Evolutionary conservation across 2,329 filamentous ascomycete species (phyloP), one percentile per base, ranked within the genome.

Genomic region (Fusarium chuoi): DNA sequence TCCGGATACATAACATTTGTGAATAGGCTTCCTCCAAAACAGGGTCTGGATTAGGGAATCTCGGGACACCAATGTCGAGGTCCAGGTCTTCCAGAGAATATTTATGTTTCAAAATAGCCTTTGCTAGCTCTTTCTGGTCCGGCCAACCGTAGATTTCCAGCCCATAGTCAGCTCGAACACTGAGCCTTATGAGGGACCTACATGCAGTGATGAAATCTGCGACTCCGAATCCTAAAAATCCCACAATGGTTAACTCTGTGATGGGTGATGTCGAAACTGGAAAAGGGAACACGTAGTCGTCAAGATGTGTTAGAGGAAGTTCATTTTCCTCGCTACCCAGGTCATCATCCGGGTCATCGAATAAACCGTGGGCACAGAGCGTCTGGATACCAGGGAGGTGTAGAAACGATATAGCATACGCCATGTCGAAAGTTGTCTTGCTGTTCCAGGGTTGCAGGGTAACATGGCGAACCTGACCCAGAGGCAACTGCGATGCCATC

Each of bases 1-100:
- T 51, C 10, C 7, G 12, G 8, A 39, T 14, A 0, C 7, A 15
- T 30, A 20, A 20, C 4, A 49, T 1, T 11, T 59, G 15, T 17
- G 22, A 8, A 2, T 51, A 51, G 0, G 5, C 0, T 1, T 15
- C 6, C 24, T 38, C n/a, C 4, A 59, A 14, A 17, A 51, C 1
- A 14, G 33, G 35, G 3, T 28, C 3, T 3, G 5, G 10, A 2
- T 7, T 54, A 6, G 35, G 51, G 6, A 13, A 18, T 0, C 3
- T 3, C 4, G 11, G 3, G 2, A 38, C 1, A 18, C 10, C 13
- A 20, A 59, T 20, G 3, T 59, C 20, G 14, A 39, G 5, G 4
- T 59, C 42, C 1, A 59, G 3, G 13, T 51, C 20, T 22, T 59
- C 24, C 3, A 59, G 1, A 10, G 56, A 24, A 7, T 15, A 13